Evolutionary conservation across 768 basidiomycete species (phyloP), one percentile per base, ranked within the genome.

Genomic region (Megacollybia marginata): DNA sequence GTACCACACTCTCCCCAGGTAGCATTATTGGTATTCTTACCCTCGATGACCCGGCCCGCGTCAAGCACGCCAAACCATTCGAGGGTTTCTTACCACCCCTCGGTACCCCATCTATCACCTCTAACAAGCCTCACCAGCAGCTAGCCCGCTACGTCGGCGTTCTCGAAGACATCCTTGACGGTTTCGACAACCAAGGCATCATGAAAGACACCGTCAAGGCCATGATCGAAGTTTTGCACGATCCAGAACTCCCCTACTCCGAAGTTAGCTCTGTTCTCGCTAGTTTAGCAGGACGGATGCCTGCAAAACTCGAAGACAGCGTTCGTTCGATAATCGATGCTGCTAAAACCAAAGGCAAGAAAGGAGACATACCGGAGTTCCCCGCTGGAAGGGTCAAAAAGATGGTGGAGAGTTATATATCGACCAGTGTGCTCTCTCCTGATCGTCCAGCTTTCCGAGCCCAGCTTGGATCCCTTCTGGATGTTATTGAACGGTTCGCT

Each of bases 21-120:
- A 96, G 97, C 65, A 93, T 99, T 50, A 82, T 99, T 51, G 96
- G 96, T 68, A 94, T 98, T 59, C 76, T 98, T 50, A 90, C 92
- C 9, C 81, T 98, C 50, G 96, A 98, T 60, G 94, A 98, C 65
- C 96, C 95, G 35, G 79, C 82, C 51, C 92, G 92, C 50, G 96
- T 98, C 62, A 96, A 92, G 63, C 95, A 98, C 62, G 95, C 96
- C 51, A 97, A 95, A 69, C 95, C 95, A 2, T 98, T 97, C 65
- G 93, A 97, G 60, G 93, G 92, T 48, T 85, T 93, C 42, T 80
- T 98, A 10, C 91, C 95, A 13, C 58, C 80, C 15, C 84, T 93
- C 78, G 96, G 95, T 23, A 71, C 81, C 31, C 93, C 94, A 40
- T 83, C 80, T 51, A 83, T 95, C 51, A 69, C 87, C 53, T 94